A percentile compares a stretch with the other conserved stretches of the same genome.
Evolutionary conservation across 2,329 filamentous ascomycete genomes (phyloP).

Genomic region (Trichoderma sp.): DNA sequence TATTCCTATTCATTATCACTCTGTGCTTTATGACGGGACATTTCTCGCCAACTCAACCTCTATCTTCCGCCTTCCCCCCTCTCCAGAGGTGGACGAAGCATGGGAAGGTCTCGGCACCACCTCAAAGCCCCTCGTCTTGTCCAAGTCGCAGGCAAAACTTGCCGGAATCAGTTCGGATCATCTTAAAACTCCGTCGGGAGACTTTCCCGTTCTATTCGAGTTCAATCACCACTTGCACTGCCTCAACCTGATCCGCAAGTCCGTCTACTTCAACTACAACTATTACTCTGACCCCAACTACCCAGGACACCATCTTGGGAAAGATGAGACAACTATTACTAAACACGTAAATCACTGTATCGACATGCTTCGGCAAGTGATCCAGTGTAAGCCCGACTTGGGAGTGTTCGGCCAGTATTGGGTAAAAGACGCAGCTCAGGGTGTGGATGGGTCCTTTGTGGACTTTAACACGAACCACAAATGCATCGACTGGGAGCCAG

Average conservation of each 20-base stretch:
- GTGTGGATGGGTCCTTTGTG: conserved; percentile 12
- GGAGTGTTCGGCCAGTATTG: conserved; percentile 13
- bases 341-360: conserved; percentile 9
- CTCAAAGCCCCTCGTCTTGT: conserved; percentile 4
- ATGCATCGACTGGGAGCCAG: conserved; percentile 13
- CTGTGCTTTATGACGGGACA: conserved; percentile 1
- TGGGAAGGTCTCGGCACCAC: conserved; percentile 11
- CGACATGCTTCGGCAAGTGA: conserved; percentile 11
- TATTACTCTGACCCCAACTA: conserved; percentile 5
- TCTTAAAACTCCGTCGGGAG: background rate
- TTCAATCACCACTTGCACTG: conserved; percentile 15
- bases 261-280: conserved; percentile 5
- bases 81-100: conserved; percentile 6
- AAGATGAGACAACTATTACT: background rate
- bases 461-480: conserved; percentile 14
- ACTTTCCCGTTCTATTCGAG: conserved; percentile 9
- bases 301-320: background rate
- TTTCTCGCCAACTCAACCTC: conserved; percentile 13
- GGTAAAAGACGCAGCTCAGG: conserved; percentile 6
- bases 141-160: background rate
- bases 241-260: conserved; percentile 13
- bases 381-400: conserved; percentile 12
- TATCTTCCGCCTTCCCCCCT: background rate
- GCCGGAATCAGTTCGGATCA: conserved; percentile 1
- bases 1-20: conserved; percentile 10